These are phyloP conservation scores for Asclepias syriaca DNA, from an alignment of 257 asterid species.

Conservation along the genomic window DNA sequence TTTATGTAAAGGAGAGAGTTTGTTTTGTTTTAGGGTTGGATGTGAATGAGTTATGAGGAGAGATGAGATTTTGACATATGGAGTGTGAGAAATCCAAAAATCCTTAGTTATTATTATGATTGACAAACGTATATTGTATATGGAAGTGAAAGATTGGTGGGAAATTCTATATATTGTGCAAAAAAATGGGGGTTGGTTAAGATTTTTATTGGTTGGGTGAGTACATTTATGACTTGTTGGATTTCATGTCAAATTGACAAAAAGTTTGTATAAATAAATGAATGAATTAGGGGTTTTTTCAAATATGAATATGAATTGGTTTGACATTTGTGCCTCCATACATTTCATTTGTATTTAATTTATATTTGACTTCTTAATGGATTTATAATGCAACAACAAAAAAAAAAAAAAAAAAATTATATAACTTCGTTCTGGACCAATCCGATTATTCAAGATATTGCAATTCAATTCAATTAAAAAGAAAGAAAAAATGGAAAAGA, in stretches of 20 bases:
- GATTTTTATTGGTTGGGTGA: background rate
- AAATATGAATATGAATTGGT: background rate
- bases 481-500: too few species aligned
- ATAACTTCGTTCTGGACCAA: too few species aligned
- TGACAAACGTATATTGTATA: background rate
- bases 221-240: background rate
- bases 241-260: background rate
- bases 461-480: too few species aligned
- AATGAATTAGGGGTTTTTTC: background rate
- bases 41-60: background rate
- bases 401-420: too few species aligned
- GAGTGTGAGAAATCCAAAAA: background rate
- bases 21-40: too few species aligned
- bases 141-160: too few species aligned
- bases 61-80: constrained; percentile 18
- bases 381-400: too few species aligned
- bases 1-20: background rate
- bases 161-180: too few species aligned
- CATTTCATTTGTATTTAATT: background rate
- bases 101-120: background rate
- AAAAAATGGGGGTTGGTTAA: background rate
- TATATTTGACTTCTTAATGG: background rate
- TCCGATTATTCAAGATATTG: too few species aligned
- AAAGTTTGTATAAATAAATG: background rate
- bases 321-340: background rate